Conservation (phyloP, 1,284 basidiomycete genomes). For the Microbotryomycetes sp. region DNA sequence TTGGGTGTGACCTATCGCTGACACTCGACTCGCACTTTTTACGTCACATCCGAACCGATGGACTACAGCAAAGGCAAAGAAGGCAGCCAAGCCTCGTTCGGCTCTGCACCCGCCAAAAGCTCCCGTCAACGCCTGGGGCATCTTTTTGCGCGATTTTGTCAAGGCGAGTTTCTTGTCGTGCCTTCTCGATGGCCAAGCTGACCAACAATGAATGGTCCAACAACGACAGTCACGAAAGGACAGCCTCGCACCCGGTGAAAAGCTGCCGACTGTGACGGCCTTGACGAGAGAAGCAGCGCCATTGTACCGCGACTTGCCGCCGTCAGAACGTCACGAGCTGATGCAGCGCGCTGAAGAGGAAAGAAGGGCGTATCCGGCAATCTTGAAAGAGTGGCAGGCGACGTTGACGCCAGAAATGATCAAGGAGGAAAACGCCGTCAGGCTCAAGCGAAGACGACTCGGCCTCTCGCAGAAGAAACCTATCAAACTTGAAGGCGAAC, state of each 20-base stretch:
- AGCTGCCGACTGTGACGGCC: constrained; percentile 1
- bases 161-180: constrained; percentile 1
- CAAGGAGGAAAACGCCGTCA: constrained; percentile 23
- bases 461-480: constrained; percentile 8
- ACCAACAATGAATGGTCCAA: neutral
- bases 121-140: constrained; percentile 16
- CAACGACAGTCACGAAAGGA: neutral
- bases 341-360: constrained; percentile 7
- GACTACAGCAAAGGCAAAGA: constrained; percentile 1
- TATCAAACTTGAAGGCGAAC: constrained; percentile 17
- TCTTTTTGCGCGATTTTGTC: constrained; percentile 20
- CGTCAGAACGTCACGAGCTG: constrained; percentile 2
- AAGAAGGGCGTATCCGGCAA: constrained; percentile 10
- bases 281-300: constrained; percentile 5
- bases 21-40: no score
- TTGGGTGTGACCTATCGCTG: no score
- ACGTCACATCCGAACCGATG: no score
- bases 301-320: constrained; percentile 7
- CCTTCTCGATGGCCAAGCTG: neutral
- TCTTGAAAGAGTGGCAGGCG: constrained; percentile 21
- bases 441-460: constrained; percentile 7
- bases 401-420: constrained; percentile 28
- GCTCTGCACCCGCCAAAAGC: constrained; percentile 19
- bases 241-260: neutral
- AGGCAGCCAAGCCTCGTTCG: constrained; percentile 2